Conservation (phyloP, 2,329 filamentous ascomycete genomes). For the Diaporthe citrichinensis region DNA sequence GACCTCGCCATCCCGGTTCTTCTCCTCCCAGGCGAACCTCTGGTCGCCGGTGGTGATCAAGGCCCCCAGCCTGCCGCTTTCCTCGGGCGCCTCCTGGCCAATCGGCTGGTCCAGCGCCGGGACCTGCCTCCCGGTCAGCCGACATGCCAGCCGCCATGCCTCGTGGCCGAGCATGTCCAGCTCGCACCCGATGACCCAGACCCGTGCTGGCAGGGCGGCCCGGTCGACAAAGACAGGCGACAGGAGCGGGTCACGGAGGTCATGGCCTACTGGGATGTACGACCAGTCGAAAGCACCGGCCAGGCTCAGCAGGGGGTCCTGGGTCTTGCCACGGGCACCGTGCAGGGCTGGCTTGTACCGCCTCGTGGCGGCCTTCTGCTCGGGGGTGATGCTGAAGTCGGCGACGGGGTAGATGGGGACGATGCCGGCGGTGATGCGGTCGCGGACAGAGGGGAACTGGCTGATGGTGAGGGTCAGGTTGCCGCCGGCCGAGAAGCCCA, state of each 20-base stretch:
- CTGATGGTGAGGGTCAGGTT: constrained; percentile 60
- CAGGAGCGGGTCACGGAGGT: constrained; percentile 56
- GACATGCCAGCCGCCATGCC: constrained; percentile 54
- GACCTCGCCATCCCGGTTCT: constrained; percentile 44
- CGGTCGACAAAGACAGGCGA: constrained; percentile 54
- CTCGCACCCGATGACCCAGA: constrained; percentile 61
- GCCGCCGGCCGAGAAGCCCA: constrained; percentile 67
- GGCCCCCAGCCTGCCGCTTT: constrained; percentile 45
- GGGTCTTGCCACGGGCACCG: constrained; percentile 46
- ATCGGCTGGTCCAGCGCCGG: constrained; percentile 48
- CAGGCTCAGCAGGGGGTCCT: constrained; percentile 49
- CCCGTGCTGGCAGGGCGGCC: constrained; percentile 54
- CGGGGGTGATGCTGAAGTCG: constrained; percentile 53
- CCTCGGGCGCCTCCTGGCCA: constrained; percentile 47
- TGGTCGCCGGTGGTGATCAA: constrained; percentile 47
- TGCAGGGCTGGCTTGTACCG: constrained; percentile 54
- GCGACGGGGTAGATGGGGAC: constrained; percentile 61
- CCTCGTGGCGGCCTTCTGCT: constrained; percentile 50
- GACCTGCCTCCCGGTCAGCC: constrained; percentile 51
- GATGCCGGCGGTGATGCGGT: constrained; percentile 51
- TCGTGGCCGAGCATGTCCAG: constrained; percentile 62
- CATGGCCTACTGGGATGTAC: constrained; percentile 54
- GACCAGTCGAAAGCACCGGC: constrained; percentile 57
- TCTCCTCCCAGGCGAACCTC: constrained; percentile 48
- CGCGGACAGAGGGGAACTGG: constrained; percentile 55